Conservation (phyloP, 1,139 yeast genomes). For the Meyerozyma carpophila region DNA sequence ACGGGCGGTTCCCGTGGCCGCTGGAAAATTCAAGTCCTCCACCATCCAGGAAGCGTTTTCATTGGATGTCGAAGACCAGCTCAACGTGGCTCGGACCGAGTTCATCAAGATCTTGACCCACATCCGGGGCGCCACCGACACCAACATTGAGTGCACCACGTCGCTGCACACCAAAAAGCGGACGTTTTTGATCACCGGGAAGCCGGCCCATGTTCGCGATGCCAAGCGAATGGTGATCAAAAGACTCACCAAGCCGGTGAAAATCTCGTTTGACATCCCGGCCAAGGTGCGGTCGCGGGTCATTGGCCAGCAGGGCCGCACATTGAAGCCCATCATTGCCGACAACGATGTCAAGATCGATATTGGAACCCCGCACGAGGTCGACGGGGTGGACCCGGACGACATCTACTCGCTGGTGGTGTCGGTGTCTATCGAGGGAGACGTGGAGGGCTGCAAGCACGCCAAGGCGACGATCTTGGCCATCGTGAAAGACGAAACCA, state of each 20-base stretch:
- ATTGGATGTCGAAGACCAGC: slow-evolving; percentile 61
- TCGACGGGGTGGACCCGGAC: slow-evolving; percentile 26
- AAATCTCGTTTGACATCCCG: slow-evolving; percentile 62
- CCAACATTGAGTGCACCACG: slow-evolving; percentile 79
- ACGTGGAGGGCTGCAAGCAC: slow-evolving; percentile 70
- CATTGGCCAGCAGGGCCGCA: slow-evolving; percentile 87
- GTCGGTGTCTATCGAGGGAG: slow-evolving; percentile 72
- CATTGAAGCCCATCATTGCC: slow-evolving; percentile 72
- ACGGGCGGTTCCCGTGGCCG: slow-evolving; percentile 30
- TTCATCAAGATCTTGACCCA: slow-evolving; percentile 57
- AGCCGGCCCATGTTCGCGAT: slow-evolving; percentile 56
- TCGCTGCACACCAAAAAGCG: slow-evolving; percentile 74
- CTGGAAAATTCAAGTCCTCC: slow-evolving; percentile 22
- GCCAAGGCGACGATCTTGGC: slow-evolving; percentile 69
- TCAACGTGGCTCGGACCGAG: slow-evolving; percentile 59
- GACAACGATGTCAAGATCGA: slow-evolving; percentile 71
- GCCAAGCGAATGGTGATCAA: slow-evolving; percentile 77
- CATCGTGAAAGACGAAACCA: slow-evolving; percentile 74
- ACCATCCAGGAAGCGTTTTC: slow-evolving; percentile 72
- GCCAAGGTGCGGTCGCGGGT: slow-evolving; percentile 72
- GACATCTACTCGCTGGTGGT: slow-evolving; percentile 52
- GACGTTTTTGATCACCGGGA: slow-evolving; percentile 82
- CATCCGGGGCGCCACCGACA: slow-evolving; percentile 56
- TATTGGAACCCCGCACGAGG: slow-evolving; percentile 48
- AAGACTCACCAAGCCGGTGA: slow-evolving; percentile 73